phyloP scores from a whole-genome alignment of 305 asterid genomes.

The Ajuga reptans region DNA sequence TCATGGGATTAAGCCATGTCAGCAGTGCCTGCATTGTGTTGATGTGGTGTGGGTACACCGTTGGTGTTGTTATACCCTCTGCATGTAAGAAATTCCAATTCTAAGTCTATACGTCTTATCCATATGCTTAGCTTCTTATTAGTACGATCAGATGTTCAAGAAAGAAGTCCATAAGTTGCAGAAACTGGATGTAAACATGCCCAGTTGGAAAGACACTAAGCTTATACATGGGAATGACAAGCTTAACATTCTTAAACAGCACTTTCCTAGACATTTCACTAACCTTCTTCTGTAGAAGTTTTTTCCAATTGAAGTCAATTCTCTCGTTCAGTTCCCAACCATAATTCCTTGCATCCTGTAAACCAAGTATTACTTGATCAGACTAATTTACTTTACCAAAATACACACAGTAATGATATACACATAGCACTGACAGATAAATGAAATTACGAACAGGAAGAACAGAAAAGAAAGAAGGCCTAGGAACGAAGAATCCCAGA shows the following conservation, averaged over 20 bases:
- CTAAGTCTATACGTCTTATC: too few species aligned
- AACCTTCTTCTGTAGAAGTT: constrained; percentile 92
- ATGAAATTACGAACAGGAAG: background rate
- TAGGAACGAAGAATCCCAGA: background rate
- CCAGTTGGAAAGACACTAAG: background rate
- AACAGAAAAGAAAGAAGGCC: background rate
- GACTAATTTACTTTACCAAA: background rate
- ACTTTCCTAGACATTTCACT: constrained; percentile 9
- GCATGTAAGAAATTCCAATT: background rate
- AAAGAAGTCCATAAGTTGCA: background rate
- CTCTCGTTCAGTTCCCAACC: constrained; percentile 93
- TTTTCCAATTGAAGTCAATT: constrained; percentile 86
- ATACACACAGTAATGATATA: background rate
- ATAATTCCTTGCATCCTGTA: constrained; percentile 86
- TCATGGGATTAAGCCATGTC: background rate
- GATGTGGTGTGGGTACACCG: background rate
- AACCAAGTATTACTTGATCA: constrained; percentile 10
- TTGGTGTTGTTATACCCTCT: background rate
- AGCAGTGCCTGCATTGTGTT: background rate
- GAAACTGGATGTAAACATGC: background rate
- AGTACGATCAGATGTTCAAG: background rate
- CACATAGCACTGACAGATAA: background rate
- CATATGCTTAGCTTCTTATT: too few species aligned
- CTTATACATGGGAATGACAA: background rate
- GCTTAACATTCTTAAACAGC: background rate